Conservation (phyloP, 176 grass and related monocot genomes). For the Thinopyrum elongatum region DNA sequence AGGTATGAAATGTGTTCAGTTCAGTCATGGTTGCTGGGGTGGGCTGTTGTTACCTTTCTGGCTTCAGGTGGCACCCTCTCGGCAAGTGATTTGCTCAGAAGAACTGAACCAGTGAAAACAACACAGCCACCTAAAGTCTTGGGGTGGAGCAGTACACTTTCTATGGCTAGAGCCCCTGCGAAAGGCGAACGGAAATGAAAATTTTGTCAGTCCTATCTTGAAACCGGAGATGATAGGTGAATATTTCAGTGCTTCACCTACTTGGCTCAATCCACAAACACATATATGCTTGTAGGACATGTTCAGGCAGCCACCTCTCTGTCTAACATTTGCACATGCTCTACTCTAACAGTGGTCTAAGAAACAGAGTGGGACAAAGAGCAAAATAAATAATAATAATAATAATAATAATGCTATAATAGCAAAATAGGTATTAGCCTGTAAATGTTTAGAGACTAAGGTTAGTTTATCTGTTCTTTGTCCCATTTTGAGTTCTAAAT, state of each 20-base stretch:
- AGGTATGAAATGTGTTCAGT: not conserved
- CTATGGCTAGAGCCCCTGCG: slow-evolving; percentile 45
- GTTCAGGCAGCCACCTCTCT: slow-evolving; percentile 38
- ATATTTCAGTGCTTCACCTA: slow-evolving; percentile 26
- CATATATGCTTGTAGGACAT: slow-evolving; percentile 44
- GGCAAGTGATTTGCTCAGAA: slow-evolving; percentile 40
- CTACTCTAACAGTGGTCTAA: slow-evolving; percentile 45
- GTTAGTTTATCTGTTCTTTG: not conserved
- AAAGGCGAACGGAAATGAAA: not conserved
- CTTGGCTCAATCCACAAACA: slow-evolving; percentile 58
- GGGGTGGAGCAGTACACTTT: slow-evolving; percentile 60
- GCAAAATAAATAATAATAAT: not conserved
- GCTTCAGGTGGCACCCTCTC: slow-evolving; percentile 39
- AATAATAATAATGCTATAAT: no score
- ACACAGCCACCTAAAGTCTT: slow-evolving; percentile 48
- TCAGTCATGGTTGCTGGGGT: not conserved
- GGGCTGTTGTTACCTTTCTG: slow-evolving; percentile 36
- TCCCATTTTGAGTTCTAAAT: no score
- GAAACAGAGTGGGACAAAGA: not conserved
- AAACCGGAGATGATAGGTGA: not conserved
- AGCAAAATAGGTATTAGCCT: no score
- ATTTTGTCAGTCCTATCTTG: not conserved
- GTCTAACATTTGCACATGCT: slow-evolving; percentile 52
- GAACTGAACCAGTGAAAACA: slow-evolving; percentile 59
- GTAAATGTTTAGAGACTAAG: not conserved